Base-by-base conservation (phyloP, 805 yeast species). In the Candida lessepsii region DNA sequence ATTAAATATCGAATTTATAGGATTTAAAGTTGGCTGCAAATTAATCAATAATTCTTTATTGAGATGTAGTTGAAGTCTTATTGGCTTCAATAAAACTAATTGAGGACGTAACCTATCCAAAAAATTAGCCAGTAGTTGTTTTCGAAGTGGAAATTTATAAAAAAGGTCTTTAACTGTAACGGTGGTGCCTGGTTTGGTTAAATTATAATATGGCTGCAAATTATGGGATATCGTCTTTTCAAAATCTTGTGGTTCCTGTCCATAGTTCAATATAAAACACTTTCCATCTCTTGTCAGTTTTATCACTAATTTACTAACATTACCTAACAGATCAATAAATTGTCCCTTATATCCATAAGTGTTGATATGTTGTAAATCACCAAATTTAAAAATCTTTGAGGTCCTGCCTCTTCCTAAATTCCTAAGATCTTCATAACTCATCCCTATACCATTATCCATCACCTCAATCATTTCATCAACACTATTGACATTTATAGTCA, bases 291-390 rank as follows among this genome's bases (percentile, higher is more conserved):
- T 18, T 3, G 14, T 23, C 28, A 23, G 28, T 9, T 23, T 16
- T 4, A 32, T 23, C 20, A 5, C 5, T 9, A 32, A 9, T 4
- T 21, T 9, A 5, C 43, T 20, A 3, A 41, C 14, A 8, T 33
- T 15, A 3, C 11, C 15, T 3, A 87, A 61, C 0, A 82, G 70
- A 38, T 70, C 64, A 13, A 87, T 48, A 0, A 93, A 84, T 49
- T 81, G 85, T 1, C 96, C 96, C 35, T 86, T 69, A 53, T 81
- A 85, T 1, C 95, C 95, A 47, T 70, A 75, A 0, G 83, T 75
- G 1, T 39, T 37, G 3, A 73, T 56, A 0, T 35, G 13, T 10
- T 49, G 53, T 24, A 83, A 50, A 15, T 71, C 76, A 1, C 58
- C 59, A 21, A 71, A 49, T 1, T 43, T 35, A 1, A 44, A 26